Base-by-base conservation (phyloP, 768 basidiomycete genomes). In the Lanmaoa pseudosensibilis region DNA sequence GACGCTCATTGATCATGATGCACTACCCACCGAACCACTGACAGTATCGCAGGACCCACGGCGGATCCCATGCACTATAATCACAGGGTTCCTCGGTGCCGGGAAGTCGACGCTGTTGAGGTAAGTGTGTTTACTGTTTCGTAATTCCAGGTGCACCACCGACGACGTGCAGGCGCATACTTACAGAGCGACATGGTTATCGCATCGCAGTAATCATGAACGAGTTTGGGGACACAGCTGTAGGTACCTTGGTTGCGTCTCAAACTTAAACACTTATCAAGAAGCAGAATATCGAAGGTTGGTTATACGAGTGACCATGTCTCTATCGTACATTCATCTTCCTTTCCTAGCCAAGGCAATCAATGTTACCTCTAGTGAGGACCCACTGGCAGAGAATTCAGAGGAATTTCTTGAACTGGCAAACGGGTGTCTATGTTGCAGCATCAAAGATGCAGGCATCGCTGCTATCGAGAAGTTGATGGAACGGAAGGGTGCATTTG, bases 181-280 rank as follows among this genome's bases (percentile, higher is more conserved):
- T 98, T 58, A 96, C 91, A 13, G 93, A 94, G 67, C 80, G 86
- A 38, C 96, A 98, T 80, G 95, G 96, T 4, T 94, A 94, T 68
- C 84, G 90, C 37, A 97, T 99, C 54, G 96, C 96, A 5, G 96
- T 99, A 21, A 97, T 96, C 60, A 94, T 97, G 92, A 97, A 96
- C 67, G 94, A 95, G 73, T 98, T 98, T 69, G 96, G 94, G 10
- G 94, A 97, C 69, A 94, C 94, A 19, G 92, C 92, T 64, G 90
- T 92, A 65, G 67, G 85, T 77, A 37, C 39, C 43, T 39, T 40
- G 47, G 37, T 52, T 37, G 33, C 33, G 18, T 36, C 46, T 58
- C 56, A 23, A 52, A 23, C 46, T 50, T 60, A 44, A 67, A 62
- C 37, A 63, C 67, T 61, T 48, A 68, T 44, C 54, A 48, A 21